phyloP scores from a whole-genome alignment of 2,329 filamentous ascomycete species.

The Zymoseptoria pseudotritici region DNA sequence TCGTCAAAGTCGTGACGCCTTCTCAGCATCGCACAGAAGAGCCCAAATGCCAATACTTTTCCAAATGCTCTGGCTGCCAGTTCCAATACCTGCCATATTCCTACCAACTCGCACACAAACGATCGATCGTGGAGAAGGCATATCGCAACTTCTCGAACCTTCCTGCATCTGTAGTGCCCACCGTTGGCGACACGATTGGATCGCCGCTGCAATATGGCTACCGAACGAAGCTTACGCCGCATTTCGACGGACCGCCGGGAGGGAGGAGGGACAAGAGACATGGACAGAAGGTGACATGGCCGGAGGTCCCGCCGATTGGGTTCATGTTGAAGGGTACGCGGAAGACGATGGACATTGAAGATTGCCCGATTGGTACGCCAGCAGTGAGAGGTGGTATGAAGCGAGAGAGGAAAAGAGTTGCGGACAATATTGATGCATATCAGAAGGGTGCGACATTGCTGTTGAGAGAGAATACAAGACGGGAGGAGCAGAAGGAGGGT shows the following conservation, averaged over 20 bases:
- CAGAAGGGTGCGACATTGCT: constrained; percentile 79
- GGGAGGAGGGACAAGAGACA: constrained; percentile 42
- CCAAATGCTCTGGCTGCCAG: constrained; percentile 82
- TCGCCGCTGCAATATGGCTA: constrained; percentile 90
- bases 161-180: constrained; percentile 64
- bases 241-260: constrained; percentile 73
- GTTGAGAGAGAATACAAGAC: constrained; percentile 73
- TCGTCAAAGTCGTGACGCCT: constrained; percentile 66
- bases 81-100: constrained; percentile 93
- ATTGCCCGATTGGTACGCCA: constrained; percentile 90
- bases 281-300: constrained; percentile 50
- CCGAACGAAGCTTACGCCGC: constrained; percentile 91
- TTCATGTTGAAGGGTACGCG: constrained; percentile 82
- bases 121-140: constrained; percentile 78
- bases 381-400: constrained; percentile 73
- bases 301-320: constrained; percentile 69
- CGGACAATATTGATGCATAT: constrained; percentile 62
- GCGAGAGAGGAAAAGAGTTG: constrained; percentile 69
- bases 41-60: constrained; percentile 78
- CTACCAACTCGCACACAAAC: constrained; percentile 80
- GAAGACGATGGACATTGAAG: constrained; percentile 84
- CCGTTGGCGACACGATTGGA: constrained; percentile 75
- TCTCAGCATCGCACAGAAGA: constrained; percentile 70
- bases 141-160: constrained; percentile 87
- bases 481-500: constrained; percentile 46